Conservation (phyloP, 176 grass and related monocot species). For the Luzula sylvatica region DNA sequence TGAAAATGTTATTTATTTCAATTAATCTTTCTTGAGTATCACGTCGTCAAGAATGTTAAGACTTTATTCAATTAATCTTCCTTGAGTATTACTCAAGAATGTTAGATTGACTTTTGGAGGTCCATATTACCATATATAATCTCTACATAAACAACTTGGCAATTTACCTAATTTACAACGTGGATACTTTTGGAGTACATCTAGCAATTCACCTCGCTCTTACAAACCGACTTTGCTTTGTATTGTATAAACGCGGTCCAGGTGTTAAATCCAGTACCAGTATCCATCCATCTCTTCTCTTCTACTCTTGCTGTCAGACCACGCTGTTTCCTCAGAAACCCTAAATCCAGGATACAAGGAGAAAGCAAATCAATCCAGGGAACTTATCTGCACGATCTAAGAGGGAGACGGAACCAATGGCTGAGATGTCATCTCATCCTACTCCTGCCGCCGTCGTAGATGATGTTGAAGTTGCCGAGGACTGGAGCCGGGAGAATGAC, state of each 20-base stretch:
- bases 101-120: too few relatives aligned
- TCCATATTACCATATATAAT: too few relatives aligned
- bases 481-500: conserved; percentile 59
- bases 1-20: too few relatives aligned
- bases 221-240: background rate
- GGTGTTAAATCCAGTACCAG: background rate
- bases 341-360: background rate
- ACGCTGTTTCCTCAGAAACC: background rate
- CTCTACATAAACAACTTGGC: too few relatives aligned
- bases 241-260: background rate
- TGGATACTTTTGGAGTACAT: too few relatives aligned
- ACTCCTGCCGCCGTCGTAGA: conserved; percentile 1
- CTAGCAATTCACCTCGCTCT: too few relatives aligned
- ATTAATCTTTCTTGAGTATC: too few relatives aligned
- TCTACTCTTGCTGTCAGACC: background rate
- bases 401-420: conserved; percentile 9
- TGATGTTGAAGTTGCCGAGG: background rate
- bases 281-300: too few relatives aligned
- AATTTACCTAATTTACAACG: too few relatives aligned
- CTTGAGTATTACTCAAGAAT: too few relatives aligned
- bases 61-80: too few relatives aligned
- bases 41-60: too few relatives aligned
- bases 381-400: background rate
- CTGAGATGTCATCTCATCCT: conserved; percentile 6
- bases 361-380: background rate